Percentiles rank a stretch among this genome's conserved stretches.
phyloP scores from a whole-genome alignment of 495 filamentous ascomycete genomes.

The Hypoxylon cercidicola region DNA sequence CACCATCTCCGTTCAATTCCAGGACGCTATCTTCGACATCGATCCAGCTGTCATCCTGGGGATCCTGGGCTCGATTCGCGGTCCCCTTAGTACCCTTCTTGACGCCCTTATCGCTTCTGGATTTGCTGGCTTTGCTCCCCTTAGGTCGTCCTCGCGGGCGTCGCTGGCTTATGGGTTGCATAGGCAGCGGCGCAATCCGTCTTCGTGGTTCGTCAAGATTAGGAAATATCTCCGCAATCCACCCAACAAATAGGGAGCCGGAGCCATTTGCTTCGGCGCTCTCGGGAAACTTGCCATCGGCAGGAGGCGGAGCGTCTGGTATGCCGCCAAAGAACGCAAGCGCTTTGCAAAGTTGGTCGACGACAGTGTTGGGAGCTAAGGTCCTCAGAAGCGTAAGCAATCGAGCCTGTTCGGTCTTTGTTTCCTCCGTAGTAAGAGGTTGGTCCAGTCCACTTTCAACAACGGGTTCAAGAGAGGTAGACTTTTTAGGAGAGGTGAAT shows the following conservation, averaged over 20 bases:
- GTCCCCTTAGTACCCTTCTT: conserved; percentile 55
- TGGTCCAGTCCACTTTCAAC: conserved; percentile 12
- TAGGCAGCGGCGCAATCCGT: conserved; percentile 22
- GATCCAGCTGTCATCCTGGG: conserved; percentile 48
- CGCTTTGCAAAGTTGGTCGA: conserved; percentile 67
- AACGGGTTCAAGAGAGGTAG: conserved; percentile 37
- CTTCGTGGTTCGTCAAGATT: conserved; percentile 45
- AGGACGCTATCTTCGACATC: conserved; percentile 47
- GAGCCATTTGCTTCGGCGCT: conserved; percentile 65
- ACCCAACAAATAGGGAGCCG: conserved; percentile 66
- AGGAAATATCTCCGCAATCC: conserved; percentile 68
- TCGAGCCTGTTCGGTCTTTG: conserved; percentile 65
- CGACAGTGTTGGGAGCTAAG: conserved; percentile 62
- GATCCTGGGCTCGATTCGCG: conserved; percentile 35
- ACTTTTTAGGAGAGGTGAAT: conserved; percentile 39
- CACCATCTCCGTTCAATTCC: conserved; percentile 40
- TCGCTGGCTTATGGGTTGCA: conserved; percentile 41
- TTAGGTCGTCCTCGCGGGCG: conserved; percentile 62
- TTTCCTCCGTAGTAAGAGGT: conserved; percentile 58
- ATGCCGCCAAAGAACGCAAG: conserved; percentile 68
- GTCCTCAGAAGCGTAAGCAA: conserved; percentile 63
- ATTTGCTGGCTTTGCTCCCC: conserved; percentile 61
- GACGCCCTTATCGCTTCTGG: conserved; percentile 60
- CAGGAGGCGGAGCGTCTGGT: conserved; percentile 63
- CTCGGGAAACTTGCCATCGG: conserved; percentile 61